Evolutionary conservation across 352 stramenopile species (phyloP), one percentile per base, ranked within the genome.

Genomic region (Phytophthora capsici): DNA sequence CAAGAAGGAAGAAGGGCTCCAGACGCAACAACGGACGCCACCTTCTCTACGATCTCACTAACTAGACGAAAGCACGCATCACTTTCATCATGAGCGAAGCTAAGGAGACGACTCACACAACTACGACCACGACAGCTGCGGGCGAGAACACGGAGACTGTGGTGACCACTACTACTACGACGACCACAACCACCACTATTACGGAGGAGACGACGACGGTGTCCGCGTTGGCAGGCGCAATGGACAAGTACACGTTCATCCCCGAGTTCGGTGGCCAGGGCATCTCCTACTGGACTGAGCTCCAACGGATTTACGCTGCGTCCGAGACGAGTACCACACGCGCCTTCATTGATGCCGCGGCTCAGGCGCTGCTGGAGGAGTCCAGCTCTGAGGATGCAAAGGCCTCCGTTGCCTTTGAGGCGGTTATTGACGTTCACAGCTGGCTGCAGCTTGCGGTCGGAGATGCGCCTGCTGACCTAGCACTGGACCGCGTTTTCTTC

Each of bases 241-340:
- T 79, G 40, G 47, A 54, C 44, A 72, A 66, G 55, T 77, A 49
- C 50, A 63, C 46, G 46, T 67, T 80, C 55, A 75, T 90, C 22
- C 61, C 78, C 17, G 70, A 90, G 66, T 94, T 90, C 63, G 81
- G 82, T 59, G 87, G 87, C 55, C 87, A 95, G 45, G 82, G 82
- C 26, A 73, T 75, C 40, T 66, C 72, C 19, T 94, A 91, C 73
- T 90, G 84, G 69, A 72, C 68, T 41, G 85, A 94, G 60, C 57
- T 95, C 46, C 57, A 66, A 19, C 43, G 49, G 20, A 72, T 92
- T 10, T 84, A 89, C 56, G 69, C 66, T 12, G 66, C 63, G 55
- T 74, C 66, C 57, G 55, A 71, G 46, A 74, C 53, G 2, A 62
- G 52, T 56, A 54, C 23, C 16, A 66, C 72, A 58, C 73, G 64